Conservation (phyloP, 2,329 filamentous ascomycete species). For the Neonectria coccinea region DNA sequence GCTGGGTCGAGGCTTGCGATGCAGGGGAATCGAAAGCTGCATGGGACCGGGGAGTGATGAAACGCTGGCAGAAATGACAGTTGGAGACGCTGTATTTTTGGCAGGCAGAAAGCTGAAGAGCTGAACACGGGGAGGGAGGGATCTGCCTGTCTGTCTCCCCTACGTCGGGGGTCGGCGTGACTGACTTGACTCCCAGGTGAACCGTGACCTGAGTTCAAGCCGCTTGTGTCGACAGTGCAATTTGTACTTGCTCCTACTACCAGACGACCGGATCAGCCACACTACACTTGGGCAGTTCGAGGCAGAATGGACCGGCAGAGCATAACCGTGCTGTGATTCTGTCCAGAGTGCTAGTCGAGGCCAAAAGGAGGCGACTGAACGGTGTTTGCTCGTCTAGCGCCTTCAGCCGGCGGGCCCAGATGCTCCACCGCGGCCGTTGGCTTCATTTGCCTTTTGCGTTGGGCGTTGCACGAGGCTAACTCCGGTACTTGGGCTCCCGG, state of each 20-base stretch:
- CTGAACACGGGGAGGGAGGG: neutral
- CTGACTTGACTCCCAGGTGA: neutral
- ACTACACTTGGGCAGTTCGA: neutral
- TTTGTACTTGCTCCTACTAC: neutral
- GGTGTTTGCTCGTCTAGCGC: constrained; percentile 13
- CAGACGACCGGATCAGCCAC: neutral
- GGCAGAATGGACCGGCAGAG: neutral
- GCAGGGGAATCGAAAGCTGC: neutral
- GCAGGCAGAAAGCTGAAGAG: neutral
- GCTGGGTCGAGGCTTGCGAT: neutral
- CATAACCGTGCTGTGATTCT: neutral
- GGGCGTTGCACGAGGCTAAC: constrained; percentile 19
- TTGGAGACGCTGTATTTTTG: neutral
- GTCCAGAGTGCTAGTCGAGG: too few species aligned
- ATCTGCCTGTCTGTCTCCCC: neutral
- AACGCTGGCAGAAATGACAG: constrained; percentile 1
- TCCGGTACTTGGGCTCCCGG: constrained; percentile 14
- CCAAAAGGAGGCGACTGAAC: neutral
- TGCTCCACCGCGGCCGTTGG: constrained; percentile 2
- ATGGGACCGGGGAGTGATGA: neutral
- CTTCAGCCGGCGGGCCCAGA: constrained; percentile 19
- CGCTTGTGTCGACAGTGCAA: neutral
- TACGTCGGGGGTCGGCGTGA: neutral
- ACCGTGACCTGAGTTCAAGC: neutral
- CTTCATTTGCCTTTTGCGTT: constrained; percentile 20